These are phyloP conservation scores for Umbellularia californica DNA, from an alignment of 164 flowering plant species.

Conservation along the genomic window DNA sequence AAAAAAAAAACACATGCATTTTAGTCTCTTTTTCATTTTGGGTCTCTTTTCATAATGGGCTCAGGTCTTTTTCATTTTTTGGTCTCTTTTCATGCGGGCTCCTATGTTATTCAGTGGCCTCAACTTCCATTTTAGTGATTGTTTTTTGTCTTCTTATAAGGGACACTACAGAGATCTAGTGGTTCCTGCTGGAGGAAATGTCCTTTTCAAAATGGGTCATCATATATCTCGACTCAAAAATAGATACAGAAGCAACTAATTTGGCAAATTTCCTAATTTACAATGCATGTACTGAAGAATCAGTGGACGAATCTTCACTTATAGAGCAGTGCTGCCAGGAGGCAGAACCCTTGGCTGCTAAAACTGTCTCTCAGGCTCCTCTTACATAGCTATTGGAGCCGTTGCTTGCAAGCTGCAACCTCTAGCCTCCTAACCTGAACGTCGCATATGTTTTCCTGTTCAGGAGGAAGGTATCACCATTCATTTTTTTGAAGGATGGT, in stretches of 20 bases:
- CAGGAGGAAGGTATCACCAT: no score
- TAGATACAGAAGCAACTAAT: background rate
- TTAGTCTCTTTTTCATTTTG: no score
- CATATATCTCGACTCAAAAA: conserved; percentile 2
- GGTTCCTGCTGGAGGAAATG: conserved; percentile 38
- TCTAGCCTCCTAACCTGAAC: background rate
- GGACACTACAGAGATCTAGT: conserved; percentile 33
- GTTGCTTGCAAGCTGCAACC: conserved; percentile 42
- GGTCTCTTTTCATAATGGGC: conserved; percentile 4
- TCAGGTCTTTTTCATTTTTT: no score
- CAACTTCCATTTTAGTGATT: conserved; percentile 42
- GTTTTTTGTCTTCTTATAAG: conserved; percentile 33
- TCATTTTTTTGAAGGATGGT: no score
- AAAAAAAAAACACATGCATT: no score
- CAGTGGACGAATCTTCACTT: conserved; percentile 16
- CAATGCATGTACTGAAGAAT: conserved; percentile 20
- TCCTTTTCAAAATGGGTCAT: conserved; percentile 20
- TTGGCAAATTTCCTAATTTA: conserved; percentile 33
- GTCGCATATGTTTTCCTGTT: no score
- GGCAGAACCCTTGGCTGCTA: conserved; percentile 35
- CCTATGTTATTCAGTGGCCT: conserved; percentile 47
- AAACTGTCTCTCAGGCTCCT: conserved; percentile 26
- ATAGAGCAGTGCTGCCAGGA: conserved; percentile 24
- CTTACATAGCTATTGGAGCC: conserved; percentile 64
- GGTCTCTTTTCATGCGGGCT: conserved; percentile 29